Conservation (phyloP, 2,329 filamentous ascomycete genomes). For the Thyridium curvatum region DNA sequence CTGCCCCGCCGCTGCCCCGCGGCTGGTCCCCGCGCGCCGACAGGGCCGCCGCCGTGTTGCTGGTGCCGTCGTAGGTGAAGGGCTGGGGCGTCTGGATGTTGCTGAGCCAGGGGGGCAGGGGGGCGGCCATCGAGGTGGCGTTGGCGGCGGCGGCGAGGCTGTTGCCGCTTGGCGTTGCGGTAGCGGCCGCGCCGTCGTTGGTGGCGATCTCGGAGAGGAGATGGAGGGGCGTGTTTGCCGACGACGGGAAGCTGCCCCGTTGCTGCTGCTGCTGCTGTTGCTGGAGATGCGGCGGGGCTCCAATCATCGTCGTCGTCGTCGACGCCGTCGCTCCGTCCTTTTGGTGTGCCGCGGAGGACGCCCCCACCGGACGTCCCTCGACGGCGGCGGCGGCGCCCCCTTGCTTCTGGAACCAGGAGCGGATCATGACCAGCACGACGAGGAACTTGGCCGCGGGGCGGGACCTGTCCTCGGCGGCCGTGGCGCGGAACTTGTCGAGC, state of each 20-base stretch:
- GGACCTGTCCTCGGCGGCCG: constrained; percentile 57
- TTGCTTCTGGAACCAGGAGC: constrained; percentile 58
- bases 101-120: constrained; percentile 10
- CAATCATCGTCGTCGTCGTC: neutral
- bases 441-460: constrained; percentile 65
- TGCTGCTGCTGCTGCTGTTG: constrained; percentile 15
- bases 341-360: constrained; percentile 3
- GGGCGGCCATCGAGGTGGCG: constrained; percentile 8
- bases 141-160: constrained; percentile 16
- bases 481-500: constrained; percentile 59
- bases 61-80: constrained; percentile 26
- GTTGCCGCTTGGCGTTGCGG: constrained; percentile 9
- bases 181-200: constrained; percentile 24
- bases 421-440: constrained; percentile 63
- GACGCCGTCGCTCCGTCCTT: constrained; percentile 1
- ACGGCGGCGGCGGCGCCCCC: neutral
- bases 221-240: constrained; percentile 46
- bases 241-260: constrained; percentile 17
- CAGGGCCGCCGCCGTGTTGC: constrained; percentile 7
- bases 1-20: neutral
- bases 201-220: constrained; percentile 52
- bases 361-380: neutral
- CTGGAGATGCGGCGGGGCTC: constrained; percentile 6
- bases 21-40: neutral
- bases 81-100: constrained; percentile 16